phyloP scores from a whole-genome alignment of 768 basidiomycete species.

The Cubamyces lactineus region DNA sequence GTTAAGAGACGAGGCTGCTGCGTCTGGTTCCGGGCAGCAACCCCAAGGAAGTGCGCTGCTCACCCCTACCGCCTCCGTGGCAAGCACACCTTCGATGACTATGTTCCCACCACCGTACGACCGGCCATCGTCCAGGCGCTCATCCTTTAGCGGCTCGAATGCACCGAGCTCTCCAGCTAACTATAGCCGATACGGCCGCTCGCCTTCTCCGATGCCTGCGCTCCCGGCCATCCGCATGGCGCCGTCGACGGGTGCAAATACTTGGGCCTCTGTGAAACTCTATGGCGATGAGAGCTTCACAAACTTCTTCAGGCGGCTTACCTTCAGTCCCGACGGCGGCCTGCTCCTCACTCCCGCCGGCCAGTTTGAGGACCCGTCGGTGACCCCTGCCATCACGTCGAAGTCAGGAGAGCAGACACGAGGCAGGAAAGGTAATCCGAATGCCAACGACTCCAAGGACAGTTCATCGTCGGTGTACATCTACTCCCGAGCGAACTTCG shows the following conservation, averaged over 20 bases:
- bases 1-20: conserved; percentile 50
- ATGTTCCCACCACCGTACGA: conserved; percentile 69
- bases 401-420: conserved; percentile 49
- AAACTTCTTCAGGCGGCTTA: conserved; percentile 93
- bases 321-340: conserved; percentile 94
- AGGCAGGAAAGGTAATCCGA: conserved; percentile 61
- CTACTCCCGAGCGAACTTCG: conserved; percentile 94
- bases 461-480: conserved; percentile 78
- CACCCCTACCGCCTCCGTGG: conserved; percentile 70
- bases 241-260: conserved; percentile 49
- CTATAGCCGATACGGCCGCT: conserved; percentile 72
- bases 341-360: conserved; percentile 95
- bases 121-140: conserved; percentile 61
- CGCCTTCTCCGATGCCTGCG: conserved; percentile 89
- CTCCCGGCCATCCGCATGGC: conserved; percentile 87
- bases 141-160: conserved; percentile 78
- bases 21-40: conserved; percentile 34
- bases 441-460: conserved; percentile 40
- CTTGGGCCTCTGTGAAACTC: conserved; percentile 74
- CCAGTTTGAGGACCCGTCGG: conserved; percentile 92
- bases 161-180: conserved; percentile 70
- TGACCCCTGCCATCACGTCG: conserved; percentile 41
- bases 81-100: conserved; percentile 62
- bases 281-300: conserved; percentile 96
- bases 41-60: conserved; percentile 46